phyloP scores from a whole-genome alignment of 805 yeast genomes.

The Pichia manshurica region DNA sequence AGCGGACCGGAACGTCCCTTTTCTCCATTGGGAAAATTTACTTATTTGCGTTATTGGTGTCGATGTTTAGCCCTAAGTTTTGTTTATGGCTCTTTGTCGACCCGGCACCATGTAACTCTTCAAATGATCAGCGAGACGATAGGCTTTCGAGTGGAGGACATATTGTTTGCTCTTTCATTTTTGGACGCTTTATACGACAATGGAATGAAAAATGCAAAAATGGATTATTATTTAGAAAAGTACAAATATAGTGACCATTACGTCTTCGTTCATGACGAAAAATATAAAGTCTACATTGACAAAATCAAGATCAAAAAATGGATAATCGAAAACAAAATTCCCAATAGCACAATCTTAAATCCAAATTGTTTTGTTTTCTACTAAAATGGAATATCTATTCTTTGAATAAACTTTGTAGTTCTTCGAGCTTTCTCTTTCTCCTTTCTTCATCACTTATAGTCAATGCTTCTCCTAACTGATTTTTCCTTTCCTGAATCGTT shows the following conservation, averaged over 20 bases:
- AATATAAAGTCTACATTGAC: constrained; percentile 21
- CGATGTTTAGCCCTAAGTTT: constrained; percentile 41
- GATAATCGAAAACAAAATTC: constrained; percentile 23
- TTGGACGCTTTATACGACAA: constrained; percentile 40
- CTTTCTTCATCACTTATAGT: constrained; percentile 73
- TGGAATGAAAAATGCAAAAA: constrained; percentile 22
- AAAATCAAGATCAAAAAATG: constrained; percentile 25
- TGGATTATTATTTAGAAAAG: constrained; percentile 26
- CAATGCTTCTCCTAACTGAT: constrained; percentile 74
- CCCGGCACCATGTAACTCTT: constrained; percentile 34
- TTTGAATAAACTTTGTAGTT: constrained; percentile 61
- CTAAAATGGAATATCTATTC: constrained; percentile 21
- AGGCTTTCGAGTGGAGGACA: constrained; percentile 60
- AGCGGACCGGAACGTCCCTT: constrained; percentile 94
- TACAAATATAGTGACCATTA: constrained; percentile 15
- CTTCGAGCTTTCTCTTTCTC: constrained; percentile 63
- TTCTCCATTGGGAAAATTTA: constrained; percentile 69
- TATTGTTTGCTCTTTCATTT: constrained; percentile 51
- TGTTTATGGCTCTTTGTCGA: constrained; percentile 35
- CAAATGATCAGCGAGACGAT: constrained; percentile 48
- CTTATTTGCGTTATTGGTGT: constrained; percentile 77
- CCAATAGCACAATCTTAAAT: constrained; percentile 17
- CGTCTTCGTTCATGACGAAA: constrained; percentile 23
- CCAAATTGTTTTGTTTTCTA: constrained; percentile 24
- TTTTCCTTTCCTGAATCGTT: constrained; percentile 77